Conservation (phyloP, 345 rosid species). For the Stellera chamaejasme region DNA sequence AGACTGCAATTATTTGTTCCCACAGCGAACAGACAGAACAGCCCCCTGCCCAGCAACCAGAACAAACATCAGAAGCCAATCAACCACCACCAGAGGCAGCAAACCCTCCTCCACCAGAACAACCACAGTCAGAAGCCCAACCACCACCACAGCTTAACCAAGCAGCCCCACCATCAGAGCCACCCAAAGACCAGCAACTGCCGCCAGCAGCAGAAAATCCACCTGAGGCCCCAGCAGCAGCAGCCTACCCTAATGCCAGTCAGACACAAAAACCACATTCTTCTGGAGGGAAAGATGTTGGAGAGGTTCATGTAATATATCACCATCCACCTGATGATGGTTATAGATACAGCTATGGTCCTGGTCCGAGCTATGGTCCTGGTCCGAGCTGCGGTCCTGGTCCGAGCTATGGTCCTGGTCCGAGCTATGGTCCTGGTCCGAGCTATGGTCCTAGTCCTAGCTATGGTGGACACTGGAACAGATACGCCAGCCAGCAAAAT, state of each 20-base stretch:
- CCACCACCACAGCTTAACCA: slow-evolving; percentile 28
- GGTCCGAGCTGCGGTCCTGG: not conserved
- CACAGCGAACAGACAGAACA: slow-evolving; percentile 30
- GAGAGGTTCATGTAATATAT: slow-evolving; percentile 38
- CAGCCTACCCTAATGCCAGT: slow-evolving; percentile 21
- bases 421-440: slow-evolving; percentile 17
- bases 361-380: slow-evolving; percentile 14
- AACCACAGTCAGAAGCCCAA: slow-evolving; percentile 20
- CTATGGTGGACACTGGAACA: no score
- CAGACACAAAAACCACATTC: slow-evolving; percentile 25
- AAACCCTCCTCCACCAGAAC: slow-evolving; percentile 34
- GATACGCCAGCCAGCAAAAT: not conserved
- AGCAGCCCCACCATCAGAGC: slow-evolving; percentile 29
- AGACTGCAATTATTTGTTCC: slow-evolving; percentile 49
- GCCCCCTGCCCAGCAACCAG: slow-evolving; percentile 30
- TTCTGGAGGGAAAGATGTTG: slow-evolving; percentile 33
- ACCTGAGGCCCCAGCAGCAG: slow-evolving; percentile 18
- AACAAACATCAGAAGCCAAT: slow-evolving; percentile 31
- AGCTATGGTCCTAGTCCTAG: slow-evolving; percentile 14
- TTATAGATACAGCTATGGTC: slow-evolving; percentile 26
- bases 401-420: slow-evolving; percentile 31
- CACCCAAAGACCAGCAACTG: slow-evolving; percentile 30
- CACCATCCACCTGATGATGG: slow-evolving; percentile 42
- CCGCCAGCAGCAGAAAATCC: slow-evolving; percentile 29
- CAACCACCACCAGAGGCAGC: slow-evolving; percentile 23